These are phyloP conservation scores for Jaminaea rosea DNA, from an alignment of 1,284 basidiomycete genomes.

Conservation along the genomic window DNA sequence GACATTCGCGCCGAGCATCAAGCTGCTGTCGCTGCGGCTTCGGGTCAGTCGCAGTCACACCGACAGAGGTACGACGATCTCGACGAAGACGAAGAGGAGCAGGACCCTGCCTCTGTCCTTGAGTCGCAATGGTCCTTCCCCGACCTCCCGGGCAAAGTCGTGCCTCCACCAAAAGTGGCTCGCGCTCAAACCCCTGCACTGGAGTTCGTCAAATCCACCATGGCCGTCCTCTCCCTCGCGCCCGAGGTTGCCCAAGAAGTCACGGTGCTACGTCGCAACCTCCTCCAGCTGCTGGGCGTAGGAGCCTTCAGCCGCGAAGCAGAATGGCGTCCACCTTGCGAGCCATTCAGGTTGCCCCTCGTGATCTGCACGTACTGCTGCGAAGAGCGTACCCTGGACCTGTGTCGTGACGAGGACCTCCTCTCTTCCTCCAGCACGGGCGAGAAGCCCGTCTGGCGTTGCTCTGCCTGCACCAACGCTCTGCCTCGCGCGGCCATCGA, in stretches of 20 bases:
- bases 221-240: conserved; percentile 63
- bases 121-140: conserved; percentile 61
- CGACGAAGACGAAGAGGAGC: conserved; percentile 54
- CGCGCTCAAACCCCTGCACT: conserved; percentile 51
- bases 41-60: no score
- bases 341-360: conserved; percentile 74
- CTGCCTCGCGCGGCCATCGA: conserved; percentile 81
- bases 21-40: no score
- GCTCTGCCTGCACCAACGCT: conserved; percentile 64
- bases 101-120: conserved; percentile 53
- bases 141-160: conserved; percentile 72
- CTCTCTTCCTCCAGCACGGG: conserved; percentile 52
- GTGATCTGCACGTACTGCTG: conserved; percentile 89
- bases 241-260: conserved; percentile 75
- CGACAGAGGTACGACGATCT: no score
- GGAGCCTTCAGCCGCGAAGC: conserved; percentile 60
- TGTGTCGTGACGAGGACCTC: conserved; percentile 84
- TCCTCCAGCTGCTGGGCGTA: conserved; percentile 78
- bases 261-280: conserved; percentile 75
- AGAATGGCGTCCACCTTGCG: conserved; percentile 73
- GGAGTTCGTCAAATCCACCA: conserved; percentile 82
- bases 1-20: conserved; percentile 49
- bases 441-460: conserved; percentile 37
- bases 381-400: conserved; percentile 78
- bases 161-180: conserved; percentile 51